Evolutionary conservation across 2,329 filamentous ascomycete genomes (phyloP).

Genomic region (Aureobasidium leucospermi): DNA sequence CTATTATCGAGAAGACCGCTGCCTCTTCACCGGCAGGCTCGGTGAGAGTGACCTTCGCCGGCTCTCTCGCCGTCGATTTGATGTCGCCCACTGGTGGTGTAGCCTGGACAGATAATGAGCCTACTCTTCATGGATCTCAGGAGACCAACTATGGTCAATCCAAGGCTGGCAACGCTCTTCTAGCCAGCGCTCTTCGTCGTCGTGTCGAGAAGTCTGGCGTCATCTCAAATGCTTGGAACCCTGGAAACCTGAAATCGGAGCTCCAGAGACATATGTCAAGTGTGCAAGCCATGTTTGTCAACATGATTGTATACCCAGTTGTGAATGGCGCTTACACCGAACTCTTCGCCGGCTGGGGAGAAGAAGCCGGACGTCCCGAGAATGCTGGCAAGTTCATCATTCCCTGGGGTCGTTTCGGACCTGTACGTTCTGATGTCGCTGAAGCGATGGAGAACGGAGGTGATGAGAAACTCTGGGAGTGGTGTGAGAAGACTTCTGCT

Average conservation of each 20-base stretch:
- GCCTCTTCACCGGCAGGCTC: constrained; percentile 18
- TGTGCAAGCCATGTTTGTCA: constrained; percentile 14
- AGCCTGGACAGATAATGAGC: constrained; percentile 15
- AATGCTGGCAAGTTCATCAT: constrained; percentile 24
- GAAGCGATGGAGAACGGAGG: not conserved
- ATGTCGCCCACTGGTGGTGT: constrained; percentile 19
- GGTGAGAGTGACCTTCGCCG: constrained; percentile 27
- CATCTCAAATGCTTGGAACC: constrained; percentile 24
- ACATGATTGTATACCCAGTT: constrained; percentile 17
- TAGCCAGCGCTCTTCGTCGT: constrained; percentile 17
- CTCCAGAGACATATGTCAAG: constrained; percentile 22
- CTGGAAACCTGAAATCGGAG: constrained; percentile 26
- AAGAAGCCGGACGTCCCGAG: constrained; percentile 21
- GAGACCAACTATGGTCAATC: constrained; percentile 21
- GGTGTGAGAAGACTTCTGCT: constrained; percentile 31
- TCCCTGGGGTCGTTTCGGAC: constrained; percentile 22
- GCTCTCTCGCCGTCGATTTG: constrained; percentile 21
- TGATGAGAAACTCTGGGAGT: constrained; percentile 33
- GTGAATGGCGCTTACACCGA: constrained; percentile 28
- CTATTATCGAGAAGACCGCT: constrained; percentile 23
- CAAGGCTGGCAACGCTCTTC: constrained; percentile 25
- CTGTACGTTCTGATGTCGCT: constrained; percentile 23
- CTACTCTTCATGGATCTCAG: constrained; percentile 17
- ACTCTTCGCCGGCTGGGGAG: constrained; percentile 24
- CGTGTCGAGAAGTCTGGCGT: constrained; percentile 19